These are phyloP conservation scores for Mycena olivaceomarginata DNA, from an alignment of 768 basidiomycete species.

Conservation along the genomic window DNA sequence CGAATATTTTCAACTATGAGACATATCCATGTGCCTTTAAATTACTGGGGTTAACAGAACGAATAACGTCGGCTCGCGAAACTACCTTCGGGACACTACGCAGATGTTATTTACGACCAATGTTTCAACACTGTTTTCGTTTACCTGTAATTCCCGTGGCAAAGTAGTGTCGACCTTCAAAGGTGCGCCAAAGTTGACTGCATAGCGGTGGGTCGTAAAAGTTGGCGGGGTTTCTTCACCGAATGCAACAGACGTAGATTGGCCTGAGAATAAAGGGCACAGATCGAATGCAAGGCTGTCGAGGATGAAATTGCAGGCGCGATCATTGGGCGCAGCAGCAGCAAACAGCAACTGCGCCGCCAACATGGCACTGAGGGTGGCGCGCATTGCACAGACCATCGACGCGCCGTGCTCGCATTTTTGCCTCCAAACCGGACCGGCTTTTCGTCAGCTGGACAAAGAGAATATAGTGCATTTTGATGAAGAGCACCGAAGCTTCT, in stretches of 20 bases:
- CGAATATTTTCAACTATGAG: constrained; percentile 52
- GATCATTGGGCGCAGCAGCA: background rate
- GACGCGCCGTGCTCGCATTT: background rate
- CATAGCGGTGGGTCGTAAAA: constrained; percentile 51
- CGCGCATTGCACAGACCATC: constrained; percentile 2
- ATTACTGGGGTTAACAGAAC: background rate
- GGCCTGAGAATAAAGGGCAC: constrained; percentile 50
- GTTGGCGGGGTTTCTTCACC: constrained; percentile 57
- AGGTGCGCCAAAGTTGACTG: constrained; percentile 47
- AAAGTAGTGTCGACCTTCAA: constrained; percentile 53
- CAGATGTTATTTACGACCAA: background rate
- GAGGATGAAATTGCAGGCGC: constrained; percentile 46
- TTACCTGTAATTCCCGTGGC: constrained; percentile 55
- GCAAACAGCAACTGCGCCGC: background rate
- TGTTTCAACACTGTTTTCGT: background rate
- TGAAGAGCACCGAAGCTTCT: too few species aligned
- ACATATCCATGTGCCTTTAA: constrained; percentile 55
- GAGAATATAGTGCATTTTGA: background rate
- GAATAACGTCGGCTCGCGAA: background rate
- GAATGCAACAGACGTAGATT: constrained; percentile 37
- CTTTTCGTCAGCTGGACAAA: constrained; percentile 15
- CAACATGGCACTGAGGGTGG: background rate
- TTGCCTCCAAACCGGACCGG: constrained; percentile 5
- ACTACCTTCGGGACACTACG: constrained; percentile 51
- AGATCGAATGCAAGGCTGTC: constrained; percentile 48